These are phyloP conservation scores for Heteromeles arbutifolia DNA, from an alignment of 306 rosid species.

Conservation along the genomic window DNA sequence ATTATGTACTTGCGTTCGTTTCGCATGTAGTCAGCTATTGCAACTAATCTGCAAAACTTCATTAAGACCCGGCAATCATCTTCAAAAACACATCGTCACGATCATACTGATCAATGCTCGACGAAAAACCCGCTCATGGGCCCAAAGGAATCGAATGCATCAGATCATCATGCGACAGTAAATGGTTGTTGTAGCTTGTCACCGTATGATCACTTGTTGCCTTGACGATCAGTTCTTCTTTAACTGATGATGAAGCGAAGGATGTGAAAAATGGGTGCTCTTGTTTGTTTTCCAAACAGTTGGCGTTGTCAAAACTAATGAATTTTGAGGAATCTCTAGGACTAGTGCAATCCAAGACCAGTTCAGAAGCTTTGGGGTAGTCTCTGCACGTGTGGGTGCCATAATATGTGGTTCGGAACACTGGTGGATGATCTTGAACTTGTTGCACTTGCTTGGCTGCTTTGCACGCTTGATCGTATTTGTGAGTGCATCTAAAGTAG, in stretches of 20 bases:
- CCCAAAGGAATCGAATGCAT: not conserved
- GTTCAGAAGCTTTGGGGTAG: constrained; percentile 22
- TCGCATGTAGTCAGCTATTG: constrained; percentile 24
- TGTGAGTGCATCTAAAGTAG: constrained; percentile 74
- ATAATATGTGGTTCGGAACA: constrained; percentile 36
- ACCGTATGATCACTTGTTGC: not conserved
- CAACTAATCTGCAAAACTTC: constrained; percentile 29
- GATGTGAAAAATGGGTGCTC: constrained; percentile 14
- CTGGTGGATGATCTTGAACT: constrained; percentile 46
- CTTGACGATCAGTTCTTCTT: not conserved
- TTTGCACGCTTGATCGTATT: constrained; percentile 47
- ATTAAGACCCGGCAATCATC: not conserved
- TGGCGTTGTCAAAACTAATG: constrained; percentile 34
- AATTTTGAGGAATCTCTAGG: constrained; percentile 19
- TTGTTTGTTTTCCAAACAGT: not conserved
- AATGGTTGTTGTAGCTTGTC: not conserved
- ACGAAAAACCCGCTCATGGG: not conserved
- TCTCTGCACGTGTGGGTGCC: constrained; percentile 45
- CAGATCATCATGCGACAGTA: not conserved
- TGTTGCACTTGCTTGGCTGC: constrained; percentile 68
- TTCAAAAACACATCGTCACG: not conserved
- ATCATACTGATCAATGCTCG: not conserved
- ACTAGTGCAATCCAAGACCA: constrained; percentile 32
- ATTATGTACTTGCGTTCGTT: constrained; percentile 7
- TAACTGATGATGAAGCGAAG: not conserved